Base-by-base conservation (phyloP, 352 stramenopile species). In the Globisporangium cystogenes region DNA sequence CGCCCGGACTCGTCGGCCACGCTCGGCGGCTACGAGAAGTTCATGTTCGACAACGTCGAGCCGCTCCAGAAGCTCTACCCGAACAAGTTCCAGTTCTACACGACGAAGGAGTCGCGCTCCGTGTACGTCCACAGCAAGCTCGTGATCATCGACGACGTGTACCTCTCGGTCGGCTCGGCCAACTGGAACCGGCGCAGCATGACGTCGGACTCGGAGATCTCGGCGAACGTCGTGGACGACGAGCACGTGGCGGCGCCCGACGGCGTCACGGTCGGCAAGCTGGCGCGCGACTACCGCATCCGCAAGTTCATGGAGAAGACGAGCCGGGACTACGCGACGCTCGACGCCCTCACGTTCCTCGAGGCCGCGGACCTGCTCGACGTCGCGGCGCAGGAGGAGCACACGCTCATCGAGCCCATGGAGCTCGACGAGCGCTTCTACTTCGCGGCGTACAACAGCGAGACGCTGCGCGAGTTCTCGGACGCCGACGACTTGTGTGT, bases 111-210 rank as follows among this genome's bases (percentile, higher is more conserved):
- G 39, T 31, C 4, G n/a, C 55, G 29, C 16, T 42, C 37, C n/a
- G 16, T 56, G 6, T 56, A 56, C 51, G 27, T 56, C 12, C 51
- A 56, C 29, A 48, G 26, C 18, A 56, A 56, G 29, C 51, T 56
- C 51, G 51, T 56, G 51, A 50, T 56, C 51, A 50, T 56, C 15
- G 78, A 89, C 54, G 78, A 86, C 54, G 78, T 89, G 18, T 86
- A 78, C 53, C 27, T 89, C 1, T 81, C 73, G 0, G 36, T 60
- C 15, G 55, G 55, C 29, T 89, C 75, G 6, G 65, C 67, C 21
- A 89, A 89, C 60, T 89, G 75, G 78, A 87, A 89, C 51, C 62
- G 70, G 4, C 72, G 75, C 43, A 82, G 75, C 48, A 86, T 86
- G 72, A 87, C 73, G 10, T 74, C 59, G 5, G 78, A 86, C 65